Evolutionary conservation across 2,329 filamentous ascomycete species (phyloP), one percentile per base, ranked within the genome.

Genomic region (Thelonectria rubi): DNA sequence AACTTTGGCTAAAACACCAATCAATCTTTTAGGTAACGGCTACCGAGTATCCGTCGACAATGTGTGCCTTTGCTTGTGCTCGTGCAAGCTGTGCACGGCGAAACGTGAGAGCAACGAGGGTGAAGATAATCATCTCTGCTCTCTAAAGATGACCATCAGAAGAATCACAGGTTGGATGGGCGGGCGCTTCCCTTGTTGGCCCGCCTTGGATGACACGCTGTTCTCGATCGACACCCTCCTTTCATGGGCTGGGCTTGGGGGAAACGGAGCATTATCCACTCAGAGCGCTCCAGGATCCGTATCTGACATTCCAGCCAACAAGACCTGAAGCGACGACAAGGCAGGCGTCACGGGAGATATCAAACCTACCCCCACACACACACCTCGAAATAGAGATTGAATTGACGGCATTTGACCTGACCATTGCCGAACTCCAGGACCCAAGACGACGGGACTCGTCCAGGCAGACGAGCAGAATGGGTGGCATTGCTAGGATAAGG

Each of bases 131-230:
- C 26, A 5, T 30, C 10, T 30, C 26, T 30, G 26, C 7, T 9
- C 7, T 9, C 26, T 8, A 30, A 30, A 30, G 26, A 55, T 21
- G n/a, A 37, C 51, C 1, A 52, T 15, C 32, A 37, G 46, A 30
- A 37, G 34, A 37, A 37, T 37, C 34, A 15, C 11, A 37, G 15
- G 34, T 15, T 37, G 58, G 51, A 55, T 55, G 58, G 52, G 58
- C 52, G 58, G 53, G 58, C 53, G 43, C 40, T 34, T 14, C n/a
- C 39, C 40, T 57, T 49, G 58, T 61, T 61, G 53, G 58, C 37
- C 34, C 24, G 42, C 42, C 53, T 50, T 52, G 53, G 52, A 56
- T 52, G 58, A 53, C n/a, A 61, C 48, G 39, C 58, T 61, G 53
- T 53, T 56, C 34, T 43, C 53, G 53, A 61, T 61, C 53, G 58